Evolutionary conservation across 2,329 filamentous ascomycete genomes (phyloP).

Genomic region (Hypoxylon sp.): DNA sequence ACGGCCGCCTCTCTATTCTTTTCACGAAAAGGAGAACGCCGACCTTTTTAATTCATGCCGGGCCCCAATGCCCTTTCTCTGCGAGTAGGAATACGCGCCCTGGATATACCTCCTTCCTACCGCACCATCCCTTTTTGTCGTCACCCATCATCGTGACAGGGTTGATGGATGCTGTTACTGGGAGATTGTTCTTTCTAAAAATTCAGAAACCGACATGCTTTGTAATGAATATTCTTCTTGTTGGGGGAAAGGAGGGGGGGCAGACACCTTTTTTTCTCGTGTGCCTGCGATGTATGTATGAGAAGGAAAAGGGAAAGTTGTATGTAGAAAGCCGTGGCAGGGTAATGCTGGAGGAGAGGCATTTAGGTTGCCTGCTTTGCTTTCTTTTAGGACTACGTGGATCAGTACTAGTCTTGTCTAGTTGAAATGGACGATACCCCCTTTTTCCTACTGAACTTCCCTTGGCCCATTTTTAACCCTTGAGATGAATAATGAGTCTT

Average conservation of each 20-base stretch:
- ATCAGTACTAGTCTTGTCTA: conserved; percentile 38
- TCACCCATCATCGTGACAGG: background rate
- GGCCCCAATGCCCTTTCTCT: conserved; percentile 1
- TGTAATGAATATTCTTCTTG: conserved; percentile 40
- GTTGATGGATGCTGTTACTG: conserved; percentile 5
- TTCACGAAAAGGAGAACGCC: background rate
- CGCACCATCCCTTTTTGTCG: background rate
- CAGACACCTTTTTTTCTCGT: conserved; percentile 22
- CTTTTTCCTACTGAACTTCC: conserved; percentile 21
- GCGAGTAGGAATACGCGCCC: conserved; percentile 5
- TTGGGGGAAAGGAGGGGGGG: background rate
- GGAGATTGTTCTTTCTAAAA: conserved; percentile 21
- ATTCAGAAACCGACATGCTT: conserved; percentile 35
- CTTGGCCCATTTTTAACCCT: background rate
- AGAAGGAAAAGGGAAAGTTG: conserved; percentile 31
- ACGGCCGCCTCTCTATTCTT: background rate
- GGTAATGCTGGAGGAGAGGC: conserved; percentile 28
- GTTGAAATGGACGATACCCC: conserved; percentile 48
- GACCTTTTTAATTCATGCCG: conserved; percentile 9
- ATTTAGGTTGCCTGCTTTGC: conserved; percentile 4
- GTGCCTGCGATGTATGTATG: conserved; percentile 13
- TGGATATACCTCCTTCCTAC: conserved; percentile 19
- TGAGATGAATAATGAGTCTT: background rate
- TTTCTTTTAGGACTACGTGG: conserved; percentile 21
- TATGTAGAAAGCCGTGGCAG: conserved; percentile 18